Evolutionary conservation across 1,139 yeast genomes (phyloP), one percentile per base, ranked within the genome.

Genomic region (Sugiyamaella sp.): DNA sequence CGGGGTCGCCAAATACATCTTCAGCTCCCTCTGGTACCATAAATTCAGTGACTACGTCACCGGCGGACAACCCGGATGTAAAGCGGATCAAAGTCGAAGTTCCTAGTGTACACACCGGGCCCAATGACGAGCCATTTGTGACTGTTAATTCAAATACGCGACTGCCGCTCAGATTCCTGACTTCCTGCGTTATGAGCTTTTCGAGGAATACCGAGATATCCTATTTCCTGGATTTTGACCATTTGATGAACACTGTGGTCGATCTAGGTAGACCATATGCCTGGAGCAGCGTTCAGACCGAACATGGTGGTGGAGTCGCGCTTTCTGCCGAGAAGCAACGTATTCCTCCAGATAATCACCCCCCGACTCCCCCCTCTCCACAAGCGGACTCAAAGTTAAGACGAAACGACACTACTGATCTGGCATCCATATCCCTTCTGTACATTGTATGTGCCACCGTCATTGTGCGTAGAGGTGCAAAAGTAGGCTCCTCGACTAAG

Each of bases 371-470:
- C 6, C 39, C 50, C 3, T 29, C 50, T 12, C 29, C 44, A 10
- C 21, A 17, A 1, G 20, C 44, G 12, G 19, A 1, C 12, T 24
- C 43, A 3, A 25, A 22, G 9, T 5, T 6, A 12, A 8, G 20
- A 10, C 1, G 24, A 12, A 9, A 8, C 14, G 3, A 3, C 19
- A 3, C 40, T 4, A 27, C 33, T 16, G 44, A 46, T 32, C 16
- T 40, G 4, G 50, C 50, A 6, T 46, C 50, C 6, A 46, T 46
- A 12, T 41, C 50, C 6, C 44, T 46, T 3, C 27, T 52, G 3
- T 52, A 48, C 35, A 49, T 52, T 21, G 52, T 52, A 8, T 52
- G 52, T 39, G 55, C 55, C 12, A 19, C 35, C 2, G 50, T 52
- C 16, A 52, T 52, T n/a, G 52, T 52, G 2, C 46, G 53, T 10